A percentile compares a stretch with the other conserved stretches of the same genome.
phyloP scores from a whole-genome alignment of 2,329 filamentous ascomycete species.

The Penicillium janthinellum region DNA sequence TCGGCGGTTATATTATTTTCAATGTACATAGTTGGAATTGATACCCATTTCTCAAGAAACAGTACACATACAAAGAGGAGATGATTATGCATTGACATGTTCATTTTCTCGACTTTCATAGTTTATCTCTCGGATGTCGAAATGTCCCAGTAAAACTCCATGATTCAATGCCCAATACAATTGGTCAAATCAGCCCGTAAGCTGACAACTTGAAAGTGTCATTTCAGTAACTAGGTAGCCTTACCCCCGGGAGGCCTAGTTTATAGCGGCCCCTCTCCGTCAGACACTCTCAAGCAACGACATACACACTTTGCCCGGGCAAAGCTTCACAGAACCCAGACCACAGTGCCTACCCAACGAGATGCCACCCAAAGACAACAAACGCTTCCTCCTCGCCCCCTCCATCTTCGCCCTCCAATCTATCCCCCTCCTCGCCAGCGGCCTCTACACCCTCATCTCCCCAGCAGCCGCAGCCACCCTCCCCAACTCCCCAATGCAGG shows the following conservation, averaged over 20 bases:
- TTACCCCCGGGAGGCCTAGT: neutral
- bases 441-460: slow-evolving; percentile 18
- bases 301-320: neutral
- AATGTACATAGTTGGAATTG: slow-evolving; percentile 22
- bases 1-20: slow-evolving; percentile 5
- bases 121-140: neutral
- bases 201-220: neutral
- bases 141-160: neutral
- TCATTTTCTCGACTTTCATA: no score
- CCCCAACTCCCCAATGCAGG: slow-evolving; percentile 16
- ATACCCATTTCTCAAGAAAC: slow-evolving; percentile 15
- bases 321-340: neutral
- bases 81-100: neutral
- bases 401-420: slow-evolving; percentile 23
- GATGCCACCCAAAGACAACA: neutral
- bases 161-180: neutral
- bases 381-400: neutral
- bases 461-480: slow-evolving; percentile 12
- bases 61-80: neutral
- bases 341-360: no score
- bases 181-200: neutral
- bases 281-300: neutral
- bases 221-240: neutral
- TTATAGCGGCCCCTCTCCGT: neutral
- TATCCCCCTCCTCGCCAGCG: slow-evolving; percentile 19